Percentiles rank a stretch among this genome's conserved stretches.
These are phyloP conservation scores for Penicillium sp. DNA, from an alignment of 2,329 filamentous ascomycete genomes.

Conservation along the genomic window DNA sequence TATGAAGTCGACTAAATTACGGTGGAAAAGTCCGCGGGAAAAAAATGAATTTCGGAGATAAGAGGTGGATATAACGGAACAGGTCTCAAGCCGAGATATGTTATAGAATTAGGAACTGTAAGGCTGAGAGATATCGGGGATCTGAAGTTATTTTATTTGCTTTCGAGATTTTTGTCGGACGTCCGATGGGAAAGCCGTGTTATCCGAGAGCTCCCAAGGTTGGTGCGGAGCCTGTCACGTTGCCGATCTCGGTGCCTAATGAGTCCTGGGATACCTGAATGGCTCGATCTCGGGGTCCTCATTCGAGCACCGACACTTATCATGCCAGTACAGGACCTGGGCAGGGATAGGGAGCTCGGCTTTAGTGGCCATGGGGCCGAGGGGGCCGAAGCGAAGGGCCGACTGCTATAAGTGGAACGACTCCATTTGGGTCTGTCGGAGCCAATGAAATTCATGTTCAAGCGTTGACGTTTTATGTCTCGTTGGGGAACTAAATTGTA, in stretches of 20 bases:
- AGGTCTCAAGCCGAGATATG: background rate
- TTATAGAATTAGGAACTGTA: background rate
- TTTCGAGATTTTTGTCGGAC: constrained; percentile 14
- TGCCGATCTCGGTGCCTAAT: background rate
- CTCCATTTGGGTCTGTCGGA: background rate
- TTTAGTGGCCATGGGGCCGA: background rate
- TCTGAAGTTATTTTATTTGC: background rate
- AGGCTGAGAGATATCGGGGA: background rate
- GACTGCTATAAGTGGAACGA: background rate
- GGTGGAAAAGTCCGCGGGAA: background rate
- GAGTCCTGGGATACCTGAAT: too few relatives aligned
- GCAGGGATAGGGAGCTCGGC: background rate
- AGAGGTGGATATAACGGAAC: background rate
- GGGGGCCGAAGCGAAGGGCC: too few relatives aligned
- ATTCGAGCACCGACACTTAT: background rate
- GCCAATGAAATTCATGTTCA: background rate
- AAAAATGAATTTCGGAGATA: constrained; percentile 10
- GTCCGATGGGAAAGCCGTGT: constrained; percentile 27
- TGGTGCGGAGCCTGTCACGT: background rate
- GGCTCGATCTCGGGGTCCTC: background rate
- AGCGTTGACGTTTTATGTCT: background rate
- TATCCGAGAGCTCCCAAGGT: constrained; percentile 22
- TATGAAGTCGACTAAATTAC: background rate
- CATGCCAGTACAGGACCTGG: background rate
- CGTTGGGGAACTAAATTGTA: background rate